Evolutionary conservation across 2,329 filamentous ascomycete genomes (phyloP), one percentile per base, ranked within the genome.

Genomic region (Neopestalotiopsis sp.): DNA sequence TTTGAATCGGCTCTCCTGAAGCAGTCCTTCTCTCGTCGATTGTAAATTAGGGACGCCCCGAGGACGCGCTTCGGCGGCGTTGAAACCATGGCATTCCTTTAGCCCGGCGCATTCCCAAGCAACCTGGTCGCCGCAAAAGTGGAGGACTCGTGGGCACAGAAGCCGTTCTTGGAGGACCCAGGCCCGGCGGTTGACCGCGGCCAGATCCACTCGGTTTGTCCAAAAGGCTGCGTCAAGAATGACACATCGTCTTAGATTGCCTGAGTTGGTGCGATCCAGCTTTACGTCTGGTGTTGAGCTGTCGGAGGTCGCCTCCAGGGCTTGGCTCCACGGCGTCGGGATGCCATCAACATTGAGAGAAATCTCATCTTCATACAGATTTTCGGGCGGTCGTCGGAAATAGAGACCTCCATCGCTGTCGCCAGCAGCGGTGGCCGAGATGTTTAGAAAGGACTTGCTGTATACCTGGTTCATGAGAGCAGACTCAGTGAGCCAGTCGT

Each of bases 351-450:
- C 45, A 1, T 63, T 63, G 60, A 42, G 32, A 1, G 30, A 32
- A 6, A 63, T 38, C 1, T 63, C 38, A 32, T 63, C 60, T 5
- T 63, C 60, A 12, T 14, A n/a, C 0, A 63, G 38, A 0, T n/a
- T 13, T 0, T 38, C 38, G 0, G 60, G 60, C 1, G 12, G 20
- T 24, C 60, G 2, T 1, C 17, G 10, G 4, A 42, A 63, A 12
- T 38, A 63, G 12, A 63, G 38, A 10, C 60, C 60, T 4, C 38
- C 30, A 4, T 88, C 12, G 14, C 60, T 63, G 60, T 63, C 34
- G 4, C 34, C 14, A 17, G 60, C 10, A 0, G 60, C 30, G 2
- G 60, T 63, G 20, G 60, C 60, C 0, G 60, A 63, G 10, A 63
- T 63, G 38, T 63, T 63, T 0, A 63, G 32, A 24, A 4, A 42